These are phyloP conservation scores for Fusarium sp. DNA, from an alignment of 2,329 filamentous ascomycete genomes.

Conservation along the genomic window DNA sequence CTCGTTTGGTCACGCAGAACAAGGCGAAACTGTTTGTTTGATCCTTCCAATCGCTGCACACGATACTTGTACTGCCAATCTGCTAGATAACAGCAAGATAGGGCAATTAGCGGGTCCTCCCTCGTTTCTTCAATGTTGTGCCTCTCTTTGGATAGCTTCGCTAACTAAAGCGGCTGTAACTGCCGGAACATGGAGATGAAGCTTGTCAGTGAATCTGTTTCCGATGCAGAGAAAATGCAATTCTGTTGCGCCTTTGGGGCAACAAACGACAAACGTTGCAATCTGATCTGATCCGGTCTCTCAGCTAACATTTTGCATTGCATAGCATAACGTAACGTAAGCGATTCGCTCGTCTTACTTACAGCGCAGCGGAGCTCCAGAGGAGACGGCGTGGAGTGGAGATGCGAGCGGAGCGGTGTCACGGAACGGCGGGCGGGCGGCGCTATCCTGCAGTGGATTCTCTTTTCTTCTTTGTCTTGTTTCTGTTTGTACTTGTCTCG, in stretches of 20 bases:
- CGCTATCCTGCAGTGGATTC: conserved; percentile 10
- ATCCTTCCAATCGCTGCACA: not conserved
- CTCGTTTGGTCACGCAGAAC: not conserved
- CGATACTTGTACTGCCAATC: not conserved
- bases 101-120: conserved; percentile 26
- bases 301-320: not conserved
- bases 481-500: not conserved
- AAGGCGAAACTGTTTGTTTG: not conserved
- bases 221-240: conserved; percentile 19
- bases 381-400: conserved; percentile 18
- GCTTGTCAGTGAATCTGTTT: conserved; percentile 3
- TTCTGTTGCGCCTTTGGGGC: conserved; percentile 11
- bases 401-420: conserved; percentile 36
- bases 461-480: not conserved
- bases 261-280: not conserved
- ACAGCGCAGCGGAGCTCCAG: conserved; percentile 18
- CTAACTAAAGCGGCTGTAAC: conserved; percentile 3
- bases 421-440: conserved; percentile 17
- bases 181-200: conserved; percentile 18
- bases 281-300: not conserved
- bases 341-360: conserved; percentile 10
- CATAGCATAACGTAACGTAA: not conserved
- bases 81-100: conserved; percentile 18
- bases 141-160: conserved; percentile 33
- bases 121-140: conserved; percentile 13